Base-by-base conservation (phyloP, 306 rosid genomes). In the Medicago arabica region DNA sequence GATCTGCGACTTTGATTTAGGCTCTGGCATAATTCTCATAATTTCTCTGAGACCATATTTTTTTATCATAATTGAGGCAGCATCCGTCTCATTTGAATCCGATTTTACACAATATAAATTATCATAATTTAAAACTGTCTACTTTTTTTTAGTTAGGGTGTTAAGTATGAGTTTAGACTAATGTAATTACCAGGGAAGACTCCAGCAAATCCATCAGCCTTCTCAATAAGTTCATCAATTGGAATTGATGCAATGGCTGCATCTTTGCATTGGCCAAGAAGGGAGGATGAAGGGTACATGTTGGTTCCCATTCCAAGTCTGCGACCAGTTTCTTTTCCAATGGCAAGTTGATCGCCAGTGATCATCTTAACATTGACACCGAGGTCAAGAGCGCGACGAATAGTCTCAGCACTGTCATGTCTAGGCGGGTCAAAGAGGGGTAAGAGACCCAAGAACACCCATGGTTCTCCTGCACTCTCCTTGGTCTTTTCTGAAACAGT, bases 361-460 rank as follows among this genome's bases (percentile, higher is more conserved):
- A 93, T 93, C 98, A 93, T 93, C 90, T 93, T 93, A 60, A 93
- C 98, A 67, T 89, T 91, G 49, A 90, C 98, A 64, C 98, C 97
- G 6, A 93, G 96, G 63, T 93, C 98, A 62, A 91, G 96, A 83
- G 98, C 98, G 0, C 93, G 87, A 1, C 97, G 93, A 80, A 93
- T 93, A 34, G 98, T 93, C 88, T 93, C 98, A 2, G 97, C 97
- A 80, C 98, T 93, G 17, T 93, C 98, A 82, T 93, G 98, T 79
- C 98, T 93, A 71, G 98, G 98, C 67, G 98, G 98, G 60, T 93
- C 98, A 85, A 93, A 93, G 79, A 93, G 96, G 66, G 98, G 98
- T 75, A 93, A 72, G 55, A 93, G 89, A 23, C 98, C 98, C 47
- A 91, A 80, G 70, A 93, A 93, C 72, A 85, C 97, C 98, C 98